Evolutionary conservation across 2,329 filamentous ascomycete species (phyloP).

Genomic region (Pseudocercospora fijiensis): DNA sequence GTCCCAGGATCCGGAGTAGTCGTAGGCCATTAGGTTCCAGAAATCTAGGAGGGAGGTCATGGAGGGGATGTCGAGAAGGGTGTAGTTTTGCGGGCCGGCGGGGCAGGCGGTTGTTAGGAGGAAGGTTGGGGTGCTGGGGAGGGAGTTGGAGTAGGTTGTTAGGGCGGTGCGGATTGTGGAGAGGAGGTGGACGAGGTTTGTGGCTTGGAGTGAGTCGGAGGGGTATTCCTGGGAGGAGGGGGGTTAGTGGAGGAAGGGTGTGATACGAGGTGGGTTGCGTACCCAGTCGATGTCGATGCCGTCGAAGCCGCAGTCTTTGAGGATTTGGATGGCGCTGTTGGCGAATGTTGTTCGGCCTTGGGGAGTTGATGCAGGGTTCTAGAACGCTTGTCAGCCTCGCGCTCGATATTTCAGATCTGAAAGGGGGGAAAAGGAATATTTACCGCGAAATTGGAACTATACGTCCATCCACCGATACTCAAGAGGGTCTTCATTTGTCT

Average conservation of each 20-base stretch:
- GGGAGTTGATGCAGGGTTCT: constrained; percentile 59
- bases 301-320: constrained; percentile 75
- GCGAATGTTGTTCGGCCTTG: constrained; percentile 66
- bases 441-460: constrained; percentile 71
- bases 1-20: constrained; percentile 76
- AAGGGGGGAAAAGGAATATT: neutral
- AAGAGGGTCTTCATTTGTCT: constrained; percentile 76
- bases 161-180: constrained; percentile 40
- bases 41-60: constrained; percentile 48
- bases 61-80: constrained; percentile 41
- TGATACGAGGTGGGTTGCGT: neutral
- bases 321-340: constrained; percentile 66
- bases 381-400: no score
- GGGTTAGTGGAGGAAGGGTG: neutral
- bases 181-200: constrained; percentile 42
- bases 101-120: constrained; percentile 47
- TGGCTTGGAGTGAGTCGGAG: constrained; percentile 39
- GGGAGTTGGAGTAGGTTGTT: constrained; percentile 40
- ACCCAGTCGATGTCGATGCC: constrained; percentile 50
- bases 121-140: constrained; percentile 39
- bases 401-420: no score
- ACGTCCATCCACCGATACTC: constrained; percentile 80
- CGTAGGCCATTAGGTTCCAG: constrained; percentile 53
- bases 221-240: constrained; percentile 42
- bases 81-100: constrained; percentile 45